Evolutionary conservation across 768 basidiomycete genomes (phyloP), one percentile per base, ranked within the genome.

Genomic region (Agaricus subrufescens): DNA sequence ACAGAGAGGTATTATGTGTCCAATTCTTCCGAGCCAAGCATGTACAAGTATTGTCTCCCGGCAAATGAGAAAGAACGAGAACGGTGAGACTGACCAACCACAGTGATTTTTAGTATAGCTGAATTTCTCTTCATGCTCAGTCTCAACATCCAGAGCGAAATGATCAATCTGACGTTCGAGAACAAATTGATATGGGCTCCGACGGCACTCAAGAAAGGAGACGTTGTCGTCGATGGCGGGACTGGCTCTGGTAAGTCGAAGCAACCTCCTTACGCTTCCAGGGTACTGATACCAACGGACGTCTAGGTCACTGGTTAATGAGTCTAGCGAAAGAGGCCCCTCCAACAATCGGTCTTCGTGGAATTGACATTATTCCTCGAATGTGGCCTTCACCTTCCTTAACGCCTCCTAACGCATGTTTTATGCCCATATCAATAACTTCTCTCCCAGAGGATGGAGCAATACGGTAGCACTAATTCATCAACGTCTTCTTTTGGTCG

Each of bases 291-390:
- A 11, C 11, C 38, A 12, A 51, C 14, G 11, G 14, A 38, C 9
- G 15, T 39, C 1, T 48, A 66, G 65, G 63, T 30, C 58, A 59
- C 29, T 66, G 63, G 65, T 26, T 64, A 30, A 59, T 64, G 15
- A 58, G 63, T n/a, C 43, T 61, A 4, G 60, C 48, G 29, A 50
- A 58, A 31, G 43, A 54, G 25, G 19, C 59, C 27, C 43, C 55
- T 2, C 34, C 43, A 30, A 48, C 50, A 23, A 53, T 62, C 4
- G 29, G 52, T 12, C 53, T 63, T 31, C 56, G 58, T 29, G 63
- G 63, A 38, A 50, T 62, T 31, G 65, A 66, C 58, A 63, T 63
- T 45, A 48, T 57, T 37, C 47, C 60, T 3, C 58, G 62, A 26
- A 58, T 62, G 30, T 66, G 64, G 47, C 65, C 66, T 6, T 40